A percentile compares a stretch with the other conserved stretches of the same genome.
These are phyloP conservation scores for Talaromyces sp. DNA, from an alignment of 2,329 filamentous ascomycete genomes.

Conservation along the genomic window DNA sequence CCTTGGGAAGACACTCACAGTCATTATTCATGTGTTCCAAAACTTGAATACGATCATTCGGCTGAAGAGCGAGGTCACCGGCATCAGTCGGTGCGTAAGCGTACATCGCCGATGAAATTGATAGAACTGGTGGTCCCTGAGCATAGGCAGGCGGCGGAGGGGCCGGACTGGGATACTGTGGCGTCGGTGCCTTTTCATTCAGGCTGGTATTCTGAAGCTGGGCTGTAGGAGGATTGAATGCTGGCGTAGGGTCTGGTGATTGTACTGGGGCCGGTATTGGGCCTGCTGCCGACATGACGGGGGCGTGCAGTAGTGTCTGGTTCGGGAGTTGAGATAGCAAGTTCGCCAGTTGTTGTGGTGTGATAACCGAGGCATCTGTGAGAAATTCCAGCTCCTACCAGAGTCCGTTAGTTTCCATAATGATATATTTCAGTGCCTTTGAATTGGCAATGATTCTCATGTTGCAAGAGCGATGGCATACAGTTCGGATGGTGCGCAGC, in stretches of 20 bases:
- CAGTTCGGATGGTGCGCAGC: constrained; percentile 80
- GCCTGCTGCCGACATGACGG: constrained; percentile 21
- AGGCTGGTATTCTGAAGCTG: constrained; percentile 36
- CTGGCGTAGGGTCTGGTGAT: constrained; percentile 28
- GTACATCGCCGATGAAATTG: constrained; percentile 75
- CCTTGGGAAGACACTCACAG: constrained; percentile 48
- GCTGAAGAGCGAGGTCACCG: constrained; percentile 74
- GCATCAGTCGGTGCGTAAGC: constrained; percentile 73
- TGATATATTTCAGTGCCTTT: neutral
- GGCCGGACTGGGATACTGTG: constrained; percentile 40
- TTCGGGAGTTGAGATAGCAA: constrained; percentile 68
- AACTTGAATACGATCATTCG: constrained; percentile 74
- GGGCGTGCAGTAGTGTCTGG: constrained; percentile 31
- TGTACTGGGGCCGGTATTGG: constrained; percentile 17
- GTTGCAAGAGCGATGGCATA: constrained; percentile 47
- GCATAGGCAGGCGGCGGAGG: constrained; percentile 49
- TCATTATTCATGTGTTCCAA: constrained; percentile 93
- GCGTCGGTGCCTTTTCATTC: constrained; percentile 38
- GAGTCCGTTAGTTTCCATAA: constrained; percentile 17
- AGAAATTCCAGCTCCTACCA: constrained; percentile 82
- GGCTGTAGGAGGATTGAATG: constrained; percentile 34
- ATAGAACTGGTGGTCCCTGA: constrained; percentile 53
- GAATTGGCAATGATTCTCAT: neutral
- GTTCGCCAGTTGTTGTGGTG: constrained; percentile 65
- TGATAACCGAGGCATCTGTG: constrained; percentile 74